Conservation (phyloP, 129 eudicot genomes). For the Pulicaria dysenterica region DNA sequence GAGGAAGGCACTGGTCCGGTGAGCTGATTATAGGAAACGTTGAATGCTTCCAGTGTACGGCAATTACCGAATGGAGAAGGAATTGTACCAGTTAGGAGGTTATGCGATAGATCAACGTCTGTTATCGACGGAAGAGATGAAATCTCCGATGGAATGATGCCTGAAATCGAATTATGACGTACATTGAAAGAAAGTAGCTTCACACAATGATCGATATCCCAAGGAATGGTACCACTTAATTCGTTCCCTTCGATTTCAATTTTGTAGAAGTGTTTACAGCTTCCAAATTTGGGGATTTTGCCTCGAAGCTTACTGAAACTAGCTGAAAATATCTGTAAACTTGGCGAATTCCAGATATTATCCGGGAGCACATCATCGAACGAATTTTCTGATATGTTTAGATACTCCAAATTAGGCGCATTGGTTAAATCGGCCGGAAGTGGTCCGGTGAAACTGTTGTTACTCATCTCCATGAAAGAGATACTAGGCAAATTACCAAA, state of each 20-base stretch:
- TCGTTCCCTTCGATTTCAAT: constrained; percentile 77
- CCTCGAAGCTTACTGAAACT: constrained; percentile 54
- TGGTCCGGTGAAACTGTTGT: constrained; percentile 64
- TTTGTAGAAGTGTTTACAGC: constrained; percentile 67
- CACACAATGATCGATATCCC: constrained; percentile 81
- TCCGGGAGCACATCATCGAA: constrained; percentile 57
- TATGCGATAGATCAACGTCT: constrained; percentile 76
- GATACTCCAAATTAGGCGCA: constrained; percentile 52
- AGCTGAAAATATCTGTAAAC: constrained; percentile 71
- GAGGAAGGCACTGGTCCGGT: constrained; percentile 74
- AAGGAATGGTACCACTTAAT: constrained; percentile 85
- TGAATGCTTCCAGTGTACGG: constrained; percentile 71
- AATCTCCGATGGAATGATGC: constrained; percentile 91
- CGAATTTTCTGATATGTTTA: constrained; percentile 66
- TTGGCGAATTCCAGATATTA: constrained; percentile 74
- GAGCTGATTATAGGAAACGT: constrained; percentile 83
- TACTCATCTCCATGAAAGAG: constrained; percentile 67
- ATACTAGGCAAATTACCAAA: constrained; percentile 69
- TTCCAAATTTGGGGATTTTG: constrained; percentile 64
- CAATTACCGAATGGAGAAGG: constrained; percentile 72
- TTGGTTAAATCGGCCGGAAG: constrained; percentile 69
- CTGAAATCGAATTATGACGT: constrained; percentile 59
- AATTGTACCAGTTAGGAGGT: constrained; percentile 65
- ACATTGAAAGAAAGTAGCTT: constrained; percentile 66
- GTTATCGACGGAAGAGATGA: constrained; percentile 84